Base-by-base conservation (phyloP, 1,284 basidiomycete species). In the Puccinia triticina region DNA sequence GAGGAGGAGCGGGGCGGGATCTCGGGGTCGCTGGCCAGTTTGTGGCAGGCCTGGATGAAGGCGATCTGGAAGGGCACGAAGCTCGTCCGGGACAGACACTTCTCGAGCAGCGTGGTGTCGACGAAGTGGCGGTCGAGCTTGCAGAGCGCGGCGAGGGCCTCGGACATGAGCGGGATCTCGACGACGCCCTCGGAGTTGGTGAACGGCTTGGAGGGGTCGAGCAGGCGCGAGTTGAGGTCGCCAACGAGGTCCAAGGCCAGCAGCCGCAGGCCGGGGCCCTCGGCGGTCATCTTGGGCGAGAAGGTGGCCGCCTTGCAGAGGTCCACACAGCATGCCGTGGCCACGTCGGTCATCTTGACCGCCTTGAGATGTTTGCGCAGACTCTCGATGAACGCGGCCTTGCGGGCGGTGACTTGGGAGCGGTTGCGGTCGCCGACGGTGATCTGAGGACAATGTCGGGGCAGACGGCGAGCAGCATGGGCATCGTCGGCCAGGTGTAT, bases 401-500 rank as follows among this genome's bases (percentile, higher is more conserved):
- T 76, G 0, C 75, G 64, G 43, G 76, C 81, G 1, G 71, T 76
- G 11, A 86, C 84, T 88, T 88, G 73, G 84, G 84, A 64, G 89
- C 79, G 55, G 85, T 87, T 32, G 88, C 89, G 83, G 53, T 89
- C 88, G 2, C 87, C 87, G 53, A 87, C 85, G 8, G 88, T 88
- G 11, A 88, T 86, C 87, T 87, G 84, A 87, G 88, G 73, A 95
- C 88, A 29, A 92, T 89, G 82, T 97, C 96, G 0, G 92, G 91
- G 64, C 92, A 93, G 75, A 94, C 90, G 83, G 93, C 91, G 64
- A 93, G 89, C 10, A 98, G 89, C 69, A 92, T 90, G 0, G 92
- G 91, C 84, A 97, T 90, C 16, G 92, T 91, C 0, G 95, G 94
- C 92, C 94, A 96, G 73, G 85, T 85, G n/a, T 93, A 88, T 48